Percentiles rank a stretch among this genome's conserved stretches.
Conservation (phyloP, 106 monocot species). For the Phalaenopsis aphrodite region DNA sequence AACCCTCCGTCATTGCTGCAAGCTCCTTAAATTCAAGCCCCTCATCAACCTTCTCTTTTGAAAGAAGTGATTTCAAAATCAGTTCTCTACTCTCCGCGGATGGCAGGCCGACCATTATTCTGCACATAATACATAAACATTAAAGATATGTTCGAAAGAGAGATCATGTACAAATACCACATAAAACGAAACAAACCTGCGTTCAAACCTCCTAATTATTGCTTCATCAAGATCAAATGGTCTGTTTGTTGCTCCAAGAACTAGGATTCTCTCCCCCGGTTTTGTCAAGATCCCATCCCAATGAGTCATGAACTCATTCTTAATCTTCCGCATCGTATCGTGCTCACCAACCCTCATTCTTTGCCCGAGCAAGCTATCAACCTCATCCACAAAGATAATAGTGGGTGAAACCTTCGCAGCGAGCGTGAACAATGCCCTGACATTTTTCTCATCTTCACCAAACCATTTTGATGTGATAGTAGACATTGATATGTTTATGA, state of each 20-base stretch:
- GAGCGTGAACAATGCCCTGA: conserved; percentile 69
- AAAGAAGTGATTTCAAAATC: conserved; percentile 59
- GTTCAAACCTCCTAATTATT: conserved; percentile 80
- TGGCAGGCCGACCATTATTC: conserved; percentile 86
- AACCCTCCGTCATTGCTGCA: conserved; percentile 76
- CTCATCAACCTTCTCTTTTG: conserved; percentile 68
- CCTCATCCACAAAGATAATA: conserved; percentile 87
- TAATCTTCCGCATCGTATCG: conserved; percentile 85
- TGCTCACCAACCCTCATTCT: conserved; percentile 73
- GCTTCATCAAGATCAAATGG: conserved; percentile 96
- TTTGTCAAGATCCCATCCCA: conserved; percentile 85
- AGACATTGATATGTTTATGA: conserved; percentile 88
- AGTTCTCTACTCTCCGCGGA: conserved; percentile 53
- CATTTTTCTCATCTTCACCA: conserved; percentile 95
- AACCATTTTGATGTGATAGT: conserved; percentile 97
- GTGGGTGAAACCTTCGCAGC: conserved; percentile 84
- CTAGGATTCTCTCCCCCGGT: conserved; percentile 69
- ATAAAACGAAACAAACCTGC: conserved; percentile 37
- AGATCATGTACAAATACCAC: neutral
- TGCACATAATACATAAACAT: conserved; percentile 15
- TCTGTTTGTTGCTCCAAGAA: conserved; percentile 84
- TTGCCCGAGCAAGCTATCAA: conserved; percentile 91
- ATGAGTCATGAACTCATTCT: conserved; percentile 89
- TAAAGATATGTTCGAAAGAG: neutral
- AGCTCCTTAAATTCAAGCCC: conserved; percentile 69